These are phyloP conservation scores for Cyclotella distinguenda DNA, from an alignment of 108 stramenopile genomes.

Conservation along the genomic window DNA sequence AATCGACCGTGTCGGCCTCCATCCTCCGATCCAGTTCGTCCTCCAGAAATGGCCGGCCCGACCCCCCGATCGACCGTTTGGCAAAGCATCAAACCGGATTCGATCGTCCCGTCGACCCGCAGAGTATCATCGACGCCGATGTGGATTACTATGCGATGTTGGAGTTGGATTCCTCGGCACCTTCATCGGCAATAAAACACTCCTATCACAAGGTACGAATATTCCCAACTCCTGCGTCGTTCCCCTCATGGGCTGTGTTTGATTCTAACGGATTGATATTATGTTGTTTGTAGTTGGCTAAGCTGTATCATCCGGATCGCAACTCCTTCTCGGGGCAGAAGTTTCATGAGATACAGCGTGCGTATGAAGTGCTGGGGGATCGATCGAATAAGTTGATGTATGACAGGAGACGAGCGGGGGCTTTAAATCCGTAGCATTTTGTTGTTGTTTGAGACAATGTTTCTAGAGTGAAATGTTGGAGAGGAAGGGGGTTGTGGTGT, in stretches of 20 bases:
- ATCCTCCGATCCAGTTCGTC: neutral
- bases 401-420: constrained; percentile 36
- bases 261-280: neutral
- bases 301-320: constrained; percentile 70
- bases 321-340: constrained; percentile 47
- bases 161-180: constrained; percentile 13
- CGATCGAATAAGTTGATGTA: constrained; percentile 43
- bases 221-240: neutral
- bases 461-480: too few species aligned
- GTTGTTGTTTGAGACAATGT: too few species aligned
- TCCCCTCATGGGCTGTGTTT: neutral
- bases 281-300: constrained; percentile 50
- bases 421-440: neutral
- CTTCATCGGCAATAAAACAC: constrained; percentile 31
- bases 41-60: neutral
- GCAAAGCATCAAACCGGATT: constrained; percentile 11
- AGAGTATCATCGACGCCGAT: constrained; percentile 19
- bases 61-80: constrained; percentile 5
- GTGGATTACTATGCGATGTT: constrained; percentile 39
- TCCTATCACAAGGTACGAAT: constrained; percentile 48
- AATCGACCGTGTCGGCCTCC: neutral
- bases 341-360: constrained; percentile 65
- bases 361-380: constrained; percentile 72
- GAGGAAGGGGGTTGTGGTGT: too few species aligned
- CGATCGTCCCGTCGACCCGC: constrained; percentile 26